Percentiles rank a stretch among this genome's conserved stretches.
These are phyloP conservation scores for Pseudozyma pruni DNA, from an alignment of 1,284 basidiomycete genomes.

Conservation along the genomic window DNA sequence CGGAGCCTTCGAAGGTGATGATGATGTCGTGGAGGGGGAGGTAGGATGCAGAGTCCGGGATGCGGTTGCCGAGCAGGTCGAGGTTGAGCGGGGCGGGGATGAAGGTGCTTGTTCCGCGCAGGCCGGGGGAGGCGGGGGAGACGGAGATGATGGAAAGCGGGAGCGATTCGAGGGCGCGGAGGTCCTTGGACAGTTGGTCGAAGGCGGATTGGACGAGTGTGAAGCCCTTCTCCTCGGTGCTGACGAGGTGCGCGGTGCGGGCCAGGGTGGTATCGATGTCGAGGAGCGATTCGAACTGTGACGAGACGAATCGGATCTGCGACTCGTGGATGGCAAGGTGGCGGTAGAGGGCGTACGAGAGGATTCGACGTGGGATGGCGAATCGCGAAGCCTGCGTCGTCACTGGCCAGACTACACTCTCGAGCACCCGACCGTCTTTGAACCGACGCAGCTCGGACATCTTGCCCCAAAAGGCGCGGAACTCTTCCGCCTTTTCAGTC, in stretches of 20 bases:
- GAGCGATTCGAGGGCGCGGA: constrained; percentile 80
- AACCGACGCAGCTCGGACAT: constrained; percentile 95
- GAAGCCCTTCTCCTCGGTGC: constrained; percentile 71
- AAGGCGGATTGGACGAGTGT: constrained; percentile 82
- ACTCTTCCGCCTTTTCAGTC: constrained; percentile 71
- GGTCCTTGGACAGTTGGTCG: constrained; percentile 79
- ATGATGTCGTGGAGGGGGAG: constrained; percentile 71
- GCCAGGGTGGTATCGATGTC: constrained; percentile 68
- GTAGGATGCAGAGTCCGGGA: constrained; percentile 64
- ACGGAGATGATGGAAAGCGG: constrained; percentile 84
- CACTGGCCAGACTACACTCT: constrained; percentile 89
- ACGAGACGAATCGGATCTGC: constrained; percentile 72
- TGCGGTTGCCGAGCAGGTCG: constrained; percentile 56
- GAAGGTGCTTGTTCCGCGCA: constrained; percentile 87
- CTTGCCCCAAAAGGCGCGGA: constrained; percentile 89
- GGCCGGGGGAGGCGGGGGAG: constrained; percentile 73
- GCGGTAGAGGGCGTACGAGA: constrained; percentile 77
- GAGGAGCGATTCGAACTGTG: constrained; percentile 75
- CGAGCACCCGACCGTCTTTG: constrained; percentile 91
- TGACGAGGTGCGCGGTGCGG: constrained; percentile 64
- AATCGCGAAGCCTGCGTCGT: constrained; percentile 70
- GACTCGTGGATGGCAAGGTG: constrained; percentile 77
- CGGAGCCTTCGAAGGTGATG: constrained; percentile 77
- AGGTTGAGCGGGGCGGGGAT: constrained; percentile 73
- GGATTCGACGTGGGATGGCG: constrained; percentile 80